phyloP scores from a whole-genome alignment of 371 early-diverging fungal genomes.

The Smittium culicis region DNA sequence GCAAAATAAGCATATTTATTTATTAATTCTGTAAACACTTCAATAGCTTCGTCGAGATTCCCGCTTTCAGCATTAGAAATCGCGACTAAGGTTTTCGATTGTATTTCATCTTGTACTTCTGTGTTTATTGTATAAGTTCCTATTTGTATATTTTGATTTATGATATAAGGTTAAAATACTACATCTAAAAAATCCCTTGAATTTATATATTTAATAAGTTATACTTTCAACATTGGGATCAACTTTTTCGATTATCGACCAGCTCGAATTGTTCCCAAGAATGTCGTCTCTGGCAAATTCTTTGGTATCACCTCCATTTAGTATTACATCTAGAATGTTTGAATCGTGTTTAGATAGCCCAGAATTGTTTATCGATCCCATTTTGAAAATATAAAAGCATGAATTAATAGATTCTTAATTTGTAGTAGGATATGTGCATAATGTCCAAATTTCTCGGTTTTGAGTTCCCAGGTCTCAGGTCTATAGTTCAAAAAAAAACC shows the following conservation, averaged over 20 bases:
- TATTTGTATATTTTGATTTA: no score
- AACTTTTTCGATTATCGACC: background rate
- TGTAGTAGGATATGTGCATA: no score
- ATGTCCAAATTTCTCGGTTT: no score
- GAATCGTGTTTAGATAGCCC: background rate
- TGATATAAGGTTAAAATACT: no score
- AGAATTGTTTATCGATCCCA: background rate
- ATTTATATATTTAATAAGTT: no score
- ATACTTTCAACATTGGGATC: background rate
- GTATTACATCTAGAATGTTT: background rate
- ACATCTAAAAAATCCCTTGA: no score
- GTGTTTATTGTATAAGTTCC: background rate
- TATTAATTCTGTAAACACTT: slow-evolving; percentile 35
- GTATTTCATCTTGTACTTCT: background rate
- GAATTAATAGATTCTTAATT: no score
- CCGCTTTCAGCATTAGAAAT: slow-evolving; percentile 30
- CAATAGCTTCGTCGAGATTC: slow-evolving; percentile 35
- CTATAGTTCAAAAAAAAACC: no score
- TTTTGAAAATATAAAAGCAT: background rate
- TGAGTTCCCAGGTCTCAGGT: no score
- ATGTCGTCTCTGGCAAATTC: slow-evolving; percentile 10
- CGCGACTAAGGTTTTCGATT: background rate
- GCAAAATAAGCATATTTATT: slow-evolving; percentile 48
- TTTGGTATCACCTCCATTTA: slow-evolving; percentile 2
- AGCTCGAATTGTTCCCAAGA: slow-evolving; percentile 3